These are phyloP conservation scores for Phyllosticta citriasiana DNA, from an alignment of 2,329 filamentous ascomycete species.

Conservation along the genomic window DNA sequence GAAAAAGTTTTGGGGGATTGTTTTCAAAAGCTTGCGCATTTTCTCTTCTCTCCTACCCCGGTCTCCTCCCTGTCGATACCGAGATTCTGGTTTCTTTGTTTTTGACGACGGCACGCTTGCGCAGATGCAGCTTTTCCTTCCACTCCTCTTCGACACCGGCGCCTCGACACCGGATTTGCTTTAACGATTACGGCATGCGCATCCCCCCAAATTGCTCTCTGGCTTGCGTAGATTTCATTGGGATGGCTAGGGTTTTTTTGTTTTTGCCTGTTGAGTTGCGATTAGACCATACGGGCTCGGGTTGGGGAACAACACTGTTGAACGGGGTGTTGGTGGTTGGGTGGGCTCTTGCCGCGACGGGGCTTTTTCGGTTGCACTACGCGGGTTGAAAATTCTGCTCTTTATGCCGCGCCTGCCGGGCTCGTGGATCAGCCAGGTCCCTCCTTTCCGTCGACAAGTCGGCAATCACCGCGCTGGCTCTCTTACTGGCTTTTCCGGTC, in stretches of 20 bases:
- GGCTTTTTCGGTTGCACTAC: conserved; percentile 8
- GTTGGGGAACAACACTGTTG: conserved; percentile 3
- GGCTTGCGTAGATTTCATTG: conserved; percentile 10
- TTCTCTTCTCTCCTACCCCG: conserved; percentile 1
- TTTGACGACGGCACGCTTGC: conserved; percentile 10
- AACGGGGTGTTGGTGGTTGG: conserved; percentile 8
- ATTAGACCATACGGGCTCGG: conserved; percentile 10
- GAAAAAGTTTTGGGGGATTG: conserved; percentile 9
- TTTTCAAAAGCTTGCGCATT: conserved; percentile 10
- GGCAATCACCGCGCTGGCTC: conserved; percentile 4
- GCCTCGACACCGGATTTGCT: conserved; percentile 1
- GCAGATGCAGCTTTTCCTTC: conserved; percentile 7
- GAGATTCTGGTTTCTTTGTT: conserved; percentile 1
- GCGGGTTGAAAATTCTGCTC: conserved; percentile 9
- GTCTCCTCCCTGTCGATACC: conserved; percentile 8
- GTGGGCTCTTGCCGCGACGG: conserved; percentile 3
- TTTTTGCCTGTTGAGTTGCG: conserved; percentile 5
- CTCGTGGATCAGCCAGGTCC: neutral
- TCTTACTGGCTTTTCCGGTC: neutral
- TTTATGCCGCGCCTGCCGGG: neutral
- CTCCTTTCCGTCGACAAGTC: neutral
- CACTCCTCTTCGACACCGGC: neutral
- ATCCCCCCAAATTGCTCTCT: conserved; percentile 4
- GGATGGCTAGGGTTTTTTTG: neutral
- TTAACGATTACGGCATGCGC: conserved; percentile 10